phyloP scores from a whole-genome alignment of 495 filamentous ascomycete species.

The Neurospora tetraspora region DNA sequence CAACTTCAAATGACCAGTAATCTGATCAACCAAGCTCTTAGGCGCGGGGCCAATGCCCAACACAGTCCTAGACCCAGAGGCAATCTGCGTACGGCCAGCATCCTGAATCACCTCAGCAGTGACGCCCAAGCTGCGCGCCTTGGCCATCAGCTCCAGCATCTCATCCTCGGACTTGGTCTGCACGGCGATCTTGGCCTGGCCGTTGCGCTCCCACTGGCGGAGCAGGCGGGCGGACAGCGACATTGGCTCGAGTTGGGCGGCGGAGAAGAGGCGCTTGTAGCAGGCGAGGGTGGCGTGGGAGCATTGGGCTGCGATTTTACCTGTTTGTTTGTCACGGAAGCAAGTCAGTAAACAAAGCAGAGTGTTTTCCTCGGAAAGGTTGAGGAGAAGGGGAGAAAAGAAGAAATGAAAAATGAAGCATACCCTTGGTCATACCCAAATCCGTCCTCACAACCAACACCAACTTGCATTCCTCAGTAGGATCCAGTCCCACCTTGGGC shows the following conservation, averaged over 20 bases:
- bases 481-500: constrained; percentile 19
- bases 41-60: constrained; percentile 83
- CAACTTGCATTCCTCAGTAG: constrained; percentile 79
- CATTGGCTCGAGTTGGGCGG: constrained; percentile 34
- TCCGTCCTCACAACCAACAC: constrained; percentile 89
- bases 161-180: constrained; percentile 81
- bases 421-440: constrained; percentile 93
- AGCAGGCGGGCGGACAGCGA: constrained; percentile 54
- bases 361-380: too few relatives aligned
- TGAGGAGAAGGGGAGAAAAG: neutral
- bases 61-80: constrained; percentile 81
- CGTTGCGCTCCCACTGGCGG: constrained; percentile 68
- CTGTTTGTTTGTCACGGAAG: constrained; percentile 30
- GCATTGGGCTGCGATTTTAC: constrained; percentile 95
- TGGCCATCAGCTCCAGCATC: constrained; percentile 61
- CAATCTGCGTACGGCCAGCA: constrained; percentile 96
- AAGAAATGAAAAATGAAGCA: constrained; percentile 3
- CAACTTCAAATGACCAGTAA: constrained; percentile 84
- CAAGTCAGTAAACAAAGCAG: neutral
- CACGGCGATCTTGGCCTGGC: constrained; percentile 88
- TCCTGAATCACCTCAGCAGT: constrained; percentile 84
- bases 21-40: constrained; percentile 72
- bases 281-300: constrained; percentile 94
- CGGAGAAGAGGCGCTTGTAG: constrained; percentile 71
- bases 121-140: constrained; percentile 72